Evolutionary conservation across 225 moss, liverwort and hornwort species (phyloP).

Genomic region (Marchantia polymorpha): DNA sequence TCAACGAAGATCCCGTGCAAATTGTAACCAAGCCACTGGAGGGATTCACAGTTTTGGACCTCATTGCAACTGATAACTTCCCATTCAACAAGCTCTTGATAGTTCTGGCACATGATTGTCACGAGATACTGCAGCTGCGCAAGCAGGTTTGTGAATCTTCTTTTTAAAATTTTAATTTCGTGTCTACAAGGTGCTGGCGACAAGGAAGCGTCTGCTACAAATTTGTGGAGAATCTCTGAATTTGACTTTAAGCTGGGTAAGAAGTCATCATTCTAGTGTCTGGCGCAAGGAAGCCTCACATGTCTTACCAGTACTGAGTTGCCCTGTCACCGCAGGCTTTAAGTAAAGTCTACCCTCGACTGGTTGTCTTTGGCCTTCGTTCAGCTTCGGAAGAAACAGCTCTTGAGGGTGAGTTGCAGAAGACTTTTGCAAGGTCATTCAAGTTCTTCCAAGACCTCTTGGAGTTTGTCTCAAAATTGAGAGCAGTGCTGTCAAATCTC

Average conservation of each 20-base stretch:
- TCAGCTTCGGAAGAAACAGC: conserved; percentile 58
- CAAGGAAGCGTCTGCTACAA: no score
- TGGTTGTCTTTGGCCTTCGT: conserved; percentile 78
- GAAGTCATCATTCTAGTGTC: no score
- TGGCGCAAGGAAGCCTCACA: background rate
- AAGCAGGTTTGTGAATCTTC: conserved; percentile 35
- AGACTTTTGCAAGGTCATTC: conserved; percentile 69
- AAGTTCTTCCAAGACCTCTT: conserved; percentile 70
- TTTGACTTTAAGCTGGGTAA: background rate
- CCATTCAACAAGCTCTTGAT: conserved; percentile 67
- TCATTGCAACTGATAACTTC: conserved; percentile 49
- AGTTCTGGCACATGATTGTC: conserved; percentile 78
- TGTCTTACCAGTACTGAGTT: background rate
- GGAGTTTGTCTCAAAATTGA: conserved; percentile 54
- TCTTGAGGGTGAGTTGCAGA: conserved; percentile 83
- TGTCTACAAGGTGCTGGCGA: background rate
- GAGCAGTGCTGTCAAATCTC: conserved; percentile 65
- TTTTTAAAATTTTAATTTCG: background rate
- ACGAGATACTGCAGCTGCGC: conserved; percentile 58
- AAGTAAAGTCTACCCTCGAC: conserved; percentile 60
- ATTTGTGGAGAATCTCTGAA: background rate
- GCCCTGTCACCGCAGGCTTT: conserved; percentile 37
- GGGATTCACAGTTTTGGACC: conserved; percentile 50
- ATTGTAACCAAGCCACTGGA: conserved; percentile 54
- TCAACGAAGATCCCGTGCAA: conserved; percentile 64